Conservation (phyloP, 139 green algal species). For the Trebouxia sp. region DNA sequence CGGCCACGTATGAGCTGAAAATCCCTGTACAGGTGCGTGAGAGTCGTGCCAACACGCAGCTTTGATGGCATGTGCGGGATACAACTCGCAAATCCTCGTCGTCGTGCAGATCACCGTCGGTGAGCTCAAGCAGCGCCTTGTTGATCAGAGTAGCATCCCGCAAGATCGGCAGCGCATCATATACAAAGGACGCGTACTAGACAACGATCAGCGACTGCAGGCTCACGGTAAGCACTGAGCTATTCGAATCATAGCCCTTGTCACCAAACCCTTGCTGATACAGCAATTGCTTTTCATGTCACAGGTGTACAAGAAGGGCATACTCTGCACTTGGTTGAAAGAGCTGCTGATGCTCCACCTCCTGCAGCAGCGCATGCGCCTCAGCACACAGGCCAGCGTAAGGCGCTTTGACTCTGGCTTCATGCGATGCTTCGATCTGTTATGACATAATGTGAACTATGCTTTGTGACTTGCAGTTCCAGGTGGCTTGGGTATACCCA, state of each 20-base stretch:
- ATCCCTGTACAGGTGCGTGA: neutral
- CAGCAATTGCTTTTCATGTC: neutral
- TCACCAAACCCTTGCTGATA: too few relatives aligned
- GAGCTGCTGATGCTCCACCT: neutral
- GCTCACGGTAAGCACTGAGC: neutral
- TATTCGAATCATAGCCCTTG: neutral
- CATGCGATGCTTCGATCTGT: neutral
- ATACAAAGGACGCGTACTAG: constrained; percentile 47
- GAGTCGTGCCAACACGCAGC: neutral
- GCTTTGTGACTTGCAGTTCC: neutral
- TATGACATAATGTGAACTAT: neutral
- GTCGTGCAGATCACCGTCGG: constrained; percentile 39
- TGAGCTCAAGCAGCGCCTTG: constrained; percentile 49
- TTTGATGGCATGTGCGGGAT: neutral
- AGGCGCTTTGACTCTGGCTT: neutral
- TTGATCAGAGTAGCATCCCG: constrained; percentile 34
- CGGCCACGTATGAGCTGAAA: constrained; percentile 34
- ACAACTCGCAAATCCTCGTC: neutral
- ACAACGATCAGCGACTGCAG: constrained; percentile 40
- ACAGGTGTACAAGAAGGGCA: constrained; percentile 50
- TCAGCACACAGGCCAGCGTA: neutral
- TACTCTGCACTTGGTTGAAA: constrained; percentile 69
- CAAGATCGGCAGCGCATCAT: constrained; percentile 54
- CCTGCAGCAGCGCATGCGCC: neutral
- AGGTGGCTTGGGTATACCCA: neutral